Base-by-base conservation (phyloP, 768 basidiomycete species). In the Hygrocybe punicea region DNA sequence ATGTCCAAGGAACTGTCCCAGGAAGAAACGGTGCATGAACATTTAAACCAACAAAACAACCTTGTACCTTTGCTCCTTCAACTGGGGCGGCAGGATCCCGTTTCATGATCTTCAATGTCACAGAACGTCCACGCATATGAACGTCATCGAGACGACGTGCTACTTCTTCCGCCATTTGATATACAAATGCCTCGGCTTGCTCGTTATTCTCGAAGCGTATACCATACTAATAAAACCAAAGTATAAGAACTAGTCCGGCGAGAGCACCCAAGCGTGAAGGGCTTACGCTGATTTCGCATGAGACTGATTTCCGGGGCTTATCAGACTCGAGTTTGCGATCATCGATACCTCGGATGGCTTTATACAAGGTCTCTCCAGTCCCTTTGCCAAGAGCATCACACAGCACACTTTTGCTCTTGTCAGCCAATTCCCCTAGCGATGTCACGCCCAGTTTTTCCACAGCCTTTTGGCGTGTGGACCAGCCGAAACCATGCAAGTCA, bases 231-330 rank as follows among this genome's bases (percentile, higher is more conserved):
- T 7, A n/a, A 25, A 6, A 29, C 29, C 21, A 40, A 4, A 33
- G 10, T 44, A 65, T 40, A 62, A 51, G 29, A 11, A 47, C 4
- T 29, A 4, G 29, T 29, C 29, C 2, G 45, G 21, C 23, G 11
- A 13, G n/a, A n/a, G n/a, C n/a, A 47, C 17, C 11, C 53, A 8
- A 13, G 14, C 37, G 40, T 61, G 9, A 17, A 29, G 16, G 6
- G 80, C 92, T 67, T 62, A 95, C 94, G 65, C 93, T 99, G 64
- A 98, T 90, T 67, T 98, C 96, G 57, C 91, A 94, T 10, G 90
- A 93, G 17, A 99, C 93, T 6, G 88, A 91, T 70, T 93, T 94
- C 63, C 96, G 78, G 50, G 86, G 83, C 66, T 93, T 92, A 67
- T 92, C 88, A 34, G 84, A 86, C 67, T 93, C 89, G 44, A 98